Evolutionary conservation across 345 rosid species (phyloP).

Genomic region (Rhizophora apiculata): DNA sequence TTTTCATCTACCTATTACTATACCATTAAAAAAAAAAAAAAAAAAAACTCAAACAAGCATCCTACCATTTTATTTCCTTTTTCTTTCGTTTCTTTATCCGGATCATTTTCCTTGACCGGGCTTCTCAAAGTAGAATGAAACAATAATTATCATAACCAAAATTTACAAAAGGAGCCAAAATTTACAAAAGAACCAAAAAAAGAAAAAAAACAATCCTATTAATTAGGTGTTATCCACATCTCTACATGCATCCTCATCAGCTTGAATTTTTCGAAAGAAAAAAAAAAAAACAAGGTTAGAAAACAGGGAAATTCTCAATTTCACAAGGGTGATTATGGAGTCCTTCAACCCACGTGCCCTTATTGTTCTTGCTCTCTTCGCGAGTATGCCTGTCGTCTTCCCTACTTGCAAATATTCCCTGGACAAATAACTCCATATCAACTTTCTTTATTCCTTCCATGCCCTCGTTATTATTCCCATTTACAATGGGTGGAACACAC

Average conservation of each 20-base stretch:
- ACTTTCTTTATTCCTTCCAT: conserved; percentile 23
- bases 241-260: not conserved
- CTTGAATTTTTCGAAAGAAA: not conserved
- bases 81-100: too few species aligned
- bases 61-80: too few species aligned
- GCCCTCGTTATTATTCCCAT: conserved; percentile 14
- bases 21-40: too few species aligned
- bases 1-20: too few species aligned
- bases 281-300: conserved; percentile 15
- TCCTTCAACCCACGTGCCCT: conserved; percentile 19
- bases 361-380: not conserved
- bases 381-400: not conserved
- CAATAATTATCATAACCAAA: too few species aligned
- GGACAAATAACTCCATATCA: conserved; percentile 66
- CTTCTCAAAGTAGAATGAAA: too few species aligned
- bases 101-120: too few species aligned
- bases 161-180: too few species aligned
- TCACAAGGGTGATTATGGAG: conserved; percentile 13
- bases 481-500: conserved; percentile 45
- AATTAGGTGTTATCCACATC: not conserved
- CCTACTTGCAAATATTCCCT: conserved; percentile 36
- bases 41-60: too few species aligned
- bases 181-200: too few species aligned
- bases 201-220: too few species aligned
- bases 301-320: conserved; percentile 29